Evolutionary conservation across 768 basidiomycete genomes (phyloP).

Genomic region (Leccinum rimulosum): DNA sequence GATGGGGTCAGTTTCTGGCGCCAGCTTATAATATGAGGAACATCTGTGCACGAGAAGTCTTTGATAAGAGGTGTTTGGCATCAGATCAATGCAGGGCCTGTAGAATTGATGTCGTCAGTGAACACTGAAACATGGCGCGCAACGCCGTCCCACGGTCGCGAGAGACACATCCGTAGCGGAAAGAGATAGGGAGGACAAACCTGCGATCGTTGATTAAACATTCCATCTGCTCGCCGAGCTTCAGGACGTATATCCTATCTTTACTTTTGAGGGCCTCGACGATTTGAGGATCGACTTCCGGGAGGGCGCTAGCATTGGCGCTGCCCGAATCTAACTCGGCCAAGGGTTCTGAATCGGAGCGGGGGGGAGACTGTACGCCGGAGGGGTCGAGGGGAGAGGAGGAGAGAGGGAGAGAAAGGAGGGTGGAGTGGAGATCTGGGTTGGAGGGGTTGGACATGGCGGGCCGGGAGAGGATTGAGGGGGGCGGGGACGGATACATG

Average conservation of each 20-base stretch:
- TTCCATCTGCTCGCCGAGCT: constrained; percentile 87
- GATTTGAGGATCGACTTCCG: constrained; percentile 74
- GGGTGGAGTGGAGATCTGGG: constrained; percentile 10
- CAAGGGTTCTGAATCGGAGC: constrained; percentile 29
- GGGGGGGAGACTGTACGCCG: constrained; percentile 15
- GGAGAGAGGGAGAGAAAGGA: background rate
- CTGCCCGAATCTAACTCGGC: constrained; percentile 27
- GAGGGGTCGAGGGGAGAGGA: constrained; percentile 17
- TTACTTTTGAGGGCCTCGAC: constrained; percentile 85
- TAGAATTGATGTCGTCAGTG: constrained; percentile 24
- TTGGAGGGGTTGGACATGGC: constrained; percentile 10
- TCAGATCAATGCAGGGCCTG: constrained; percentile 64
- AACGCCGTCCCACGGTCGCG: constrained; percentile 7
- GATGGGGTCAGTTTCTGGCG: constrained; percentile 61
- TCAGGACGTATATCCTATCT: constrained; percentile 83
- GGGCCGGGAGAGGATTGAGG: constrained; percentile 11
- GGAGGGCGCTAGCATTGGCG: constrained; percentile 20
- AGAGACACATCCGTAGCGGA: background rate
- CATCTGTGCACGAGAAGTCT: constrained; percentile 85
- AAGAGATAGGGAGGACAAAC: constrained; percentile 39
- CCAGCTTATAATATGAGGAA: constrained; percentile 75
- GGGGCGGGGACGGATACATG: constrained; percentile 14
- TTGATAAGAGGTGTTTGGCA: constrained; percentile 76
- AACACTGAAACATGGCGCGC: background rate
- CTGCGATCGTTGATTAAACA: constrained; percentile 69